Evolutionary conservation across 805 yeast genomes (phyloP).

Genomic region (Metschnikowia borealis): DNA sequence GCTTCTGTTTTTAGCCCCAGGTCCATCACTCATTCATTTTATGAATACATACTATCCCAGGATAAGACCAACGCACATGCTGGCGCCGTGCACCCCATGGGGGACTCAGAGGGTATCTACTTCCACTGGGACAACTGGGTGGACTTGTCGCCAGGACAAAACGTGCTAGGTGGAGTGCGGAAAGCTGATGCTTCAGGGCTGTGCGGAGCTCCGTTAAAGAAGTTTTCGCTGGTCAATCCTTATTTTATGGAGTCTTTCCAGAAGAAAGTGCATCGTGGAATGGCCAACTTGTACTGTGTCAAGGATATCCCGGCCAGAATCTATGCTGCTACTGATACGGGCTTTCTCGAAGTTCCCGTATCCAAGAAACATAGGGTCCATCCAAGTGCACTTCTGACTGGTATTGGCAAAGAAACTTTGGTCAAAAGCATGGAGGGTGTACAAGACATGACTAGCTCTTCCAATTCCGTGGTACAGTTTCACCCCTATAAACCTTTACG

Average conservation of each 20-base stretch:
- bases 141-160: slow-evolving; percentile 25
- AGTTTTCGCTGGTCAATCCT: slow-evolving; percentile 28
- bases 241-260: slow-evolving; percentile 32
- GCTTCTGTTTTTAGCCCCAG: slow-evolving; percentile 27
- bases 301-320: slow-evolving; percentile 27
- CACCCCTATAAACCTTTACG: slow-evolving; percentile 8
- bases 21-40: slow-evolving; percentile 9
- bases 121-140: slow-evolving; percentile 43
- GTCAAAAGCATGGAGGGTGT: slow-evolving; percentile 7
- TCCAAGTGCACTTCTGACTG: neutral
- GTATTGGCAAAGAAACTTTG: slow-evolving; percentile 3
- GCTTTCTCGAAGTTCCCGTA: slow-evolving; percentile 28
- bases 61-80: neutral
- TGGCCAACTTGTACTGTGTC: slow-evolving; percentile 32
- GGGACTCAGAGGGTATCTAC: slow-evolving; percentile 20
- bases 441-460: neutral
- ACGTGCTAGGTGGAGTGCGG: slow-evolving; percentile 18
- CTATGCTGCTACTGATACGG: slow-evolving; percentile 23
- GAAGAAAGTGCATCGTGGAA: slow-evolving; percentile 30
- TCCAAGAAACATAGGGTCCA: slow-evolving; percentile 24
- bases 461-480: neutral
- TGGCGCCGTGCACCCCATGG: slow-evolving; percentile 3
- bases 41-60: slow-evolving; percentile 10
- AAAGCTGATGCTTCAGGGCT: slow-evolving; percentile 17
- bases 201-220: slow-evolving; percentile 21